phyloP scores from a whole-genome alignment of 164 flowering plant genomes.

The Vitis cinerea region DNA sequence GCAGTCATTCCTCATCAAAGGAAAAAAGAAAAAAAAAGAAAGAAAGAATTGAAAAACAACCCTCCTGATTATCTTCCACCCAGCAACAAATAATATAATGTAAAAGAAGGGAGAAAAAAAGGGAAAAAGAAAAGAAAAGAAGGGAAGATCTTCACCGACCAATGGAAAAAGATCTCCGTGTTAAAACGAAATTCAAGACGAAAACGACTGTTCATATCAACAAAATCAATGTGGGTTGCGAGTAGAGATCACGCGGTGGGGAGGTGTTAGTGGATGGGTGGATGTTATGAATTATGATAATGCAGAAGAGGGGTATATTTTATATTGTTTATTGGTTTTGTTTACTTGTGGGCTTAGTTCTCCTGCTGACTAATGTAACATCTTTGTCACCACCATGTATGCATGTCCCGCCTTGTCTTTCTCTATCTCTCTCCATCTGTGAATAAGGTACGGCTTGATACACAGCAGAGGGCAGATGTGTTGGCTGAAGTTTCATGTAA shows the following conservation, averaged over 20 bases:
- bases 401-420: background rate
- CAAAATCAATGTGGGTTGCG: slow-evolving; percentile 20
- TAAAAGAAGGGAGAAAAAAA: too few relatives aligned
- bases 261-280: background rate
- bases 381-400: slow-evolving; percentile 16
- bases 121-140: background rate
- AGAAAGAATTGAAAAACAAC: too few relatives aligned
- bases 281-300: slow-evolving; percentile 1
- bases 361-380: slow-evolving; percentile 18
- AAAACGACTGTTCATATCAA: slow-evolving; percentile 39
- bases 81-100: too few relatives aligned
- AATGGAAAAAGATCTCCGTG: slow-evolving; percentile 14
- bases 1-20: too few relatives aligned
- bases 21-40: too few relatives aligned
- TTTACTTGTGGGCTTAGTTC: slow-evolving; percentile 3
- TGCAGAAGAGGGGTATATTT: too few relatives aligned
- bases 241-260: slow-evolving; percentile 12
- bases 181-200: slow-evolving; percentile 32
- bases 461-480: background rate
- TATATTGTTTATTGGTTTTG: background rate
- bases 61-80: too few relatives aligned
- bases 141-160: slow-evolving; percentile 9
- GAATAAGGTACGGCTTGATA: slow-evolving; percentile 10
- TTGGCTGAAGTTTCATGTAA: slow-evolving; percentile 16
- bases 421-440: background rate